phyloP scores from a whole-genome alignment of 2,329 filamentous ascomycete species.

The Pestalotiopsis sp. region DNA sequence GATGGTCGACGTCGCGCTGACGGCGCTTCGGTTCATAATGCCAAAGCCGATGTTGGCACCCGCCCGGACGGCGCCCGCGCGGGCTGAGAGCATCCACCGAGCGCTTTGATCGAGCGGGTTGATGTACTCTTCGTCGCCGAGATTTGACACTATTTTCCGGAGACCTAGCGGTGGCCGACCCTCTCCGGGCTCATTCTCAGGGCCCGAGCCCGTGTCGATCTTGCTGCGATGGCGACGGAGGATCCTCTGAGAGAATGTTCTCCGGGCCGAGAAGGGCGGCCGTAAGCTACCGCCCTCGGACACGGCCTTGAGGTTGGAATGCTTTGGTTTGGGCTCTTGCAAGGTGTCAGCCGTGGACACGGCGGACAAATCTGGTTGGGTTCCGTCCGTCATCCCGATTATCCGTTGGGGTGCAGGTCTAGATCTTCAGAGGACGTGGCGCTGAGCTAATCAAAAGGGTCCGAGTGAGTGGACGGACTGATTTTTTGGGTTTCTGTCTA shows the following conservation, averaged over 20 bases:
- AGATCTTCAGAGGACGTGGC: background rate
- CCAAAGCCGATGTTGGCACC: conserved; percentile 23
- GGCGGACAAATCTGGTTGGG: background rate
- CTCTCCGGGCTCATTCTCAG: background rate
- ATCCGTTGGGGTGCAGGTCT: background rate
- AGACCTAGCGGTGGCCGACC: background rate
- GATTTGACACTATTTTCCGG: conserved; percentile 2
- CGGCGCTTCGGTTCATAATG: conserved; percentile 20
- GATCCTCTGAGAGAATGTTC: conserved; percentile 5
- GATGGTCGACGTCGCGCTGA: conserved; percentile 19
- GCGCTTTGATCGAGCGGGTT: conserved; percentile 14
- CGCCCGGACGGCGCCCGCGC: conserved; percentile 22
- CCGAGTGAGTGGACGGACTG: background rate
- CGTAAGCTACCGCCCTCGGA: background rate
- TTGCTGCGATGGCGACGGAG: conserved; percentile 5
- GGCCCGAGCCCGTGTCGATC: background rate
- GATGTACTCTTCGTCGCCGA: conserved; percentile 12
- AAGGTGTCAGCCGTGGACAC: background rate
- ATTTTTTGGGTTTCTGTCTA: background rate
- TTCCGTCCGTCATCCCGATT: conserved; percentile 1
- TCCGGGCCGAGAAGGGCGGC: background rate
- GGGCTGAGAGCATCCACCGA: conserved; percentile 25
- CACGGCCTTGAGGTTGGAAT: background rate
- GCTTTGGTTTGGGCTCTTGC: background rate
- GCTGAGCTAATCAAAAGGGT: background rate